Conservation (phyloP, 192 early-diverging fungal genomes). For the Pilobolus umbonatus region DNA sequence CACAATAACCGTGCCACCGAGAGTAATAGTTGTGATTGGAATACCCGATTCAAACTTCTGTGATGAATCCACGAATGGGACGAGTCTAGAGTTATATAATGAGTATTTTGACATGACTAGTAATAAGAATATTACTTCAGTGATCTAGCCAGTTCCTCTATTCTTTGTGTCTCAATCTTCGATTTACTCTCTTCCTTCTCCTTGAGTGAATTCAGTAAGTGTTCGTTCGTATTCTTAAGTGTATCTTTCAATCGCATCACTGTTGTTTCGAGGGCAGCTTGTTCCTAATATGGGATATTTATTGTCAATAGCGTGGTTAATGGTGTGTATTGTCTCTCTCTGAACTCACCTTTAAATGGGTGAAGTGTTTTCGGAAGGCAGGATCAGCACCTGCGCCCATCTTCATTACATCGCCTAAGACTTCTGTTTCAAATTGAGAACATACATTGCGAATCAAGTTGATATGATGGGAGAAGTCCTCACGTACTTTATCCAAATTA, state of each 20-base stretch:
- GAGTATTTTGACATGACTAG: neutral
- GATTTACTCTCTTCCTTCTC: slow-evolving; percentile 13
- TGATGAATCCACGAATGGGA: slow-evolving; percentile 30
- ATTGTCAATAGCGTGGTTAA: neutral
- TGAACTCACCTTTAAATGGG: slow-evolving; percentile 26
- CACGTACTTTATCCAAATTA: slow-evolving; percentile 32
- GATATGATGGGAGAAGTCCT: slow-evolving; percentile 27
- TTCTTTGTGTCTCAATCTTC: slow-evolving; percentile 13
- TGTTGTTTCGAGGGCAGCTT: slow-evolving; percentile 29
- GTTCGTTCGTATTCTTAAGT: slow-evolving; percentile 15
- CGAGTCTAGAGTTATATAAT: slow-evolving; percentile 12
- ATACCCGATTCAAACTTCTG: slow-evolving; percentile 20
- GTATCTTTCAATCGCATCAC: slow-evolving; percentile 23
- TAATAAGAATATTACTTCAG: slow-evolving; percentile 23
- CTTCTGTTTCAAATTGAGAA: slow-evolving; percentile 36
- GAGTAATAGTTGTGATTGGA: slow-evolving; percentile 27
- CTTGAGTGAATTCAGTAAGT: slow-evolving; percentile 13
- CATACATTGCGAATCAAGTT: slow-evolving; percentile 27
- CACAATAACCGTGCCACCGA: slow-evolving; percentile 32
- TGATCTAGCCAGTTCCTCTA: slow-evolving; percentile 22
- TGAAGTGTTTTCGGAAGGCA: slow-evolving; percentile 33
- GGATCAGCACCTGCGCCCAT: slow-evolving; percentile 31
- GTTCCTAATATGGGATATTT: slow-evolving; percentile 13
- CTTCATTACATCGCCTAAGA: slow-evolving; percentile 31
- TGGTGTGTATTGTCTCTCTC: neutral